These are phyloP conservation scores for Acorus gramineus DNA, from an alignment of 106 monocot species.

Conservation along the genomic window DNA sequence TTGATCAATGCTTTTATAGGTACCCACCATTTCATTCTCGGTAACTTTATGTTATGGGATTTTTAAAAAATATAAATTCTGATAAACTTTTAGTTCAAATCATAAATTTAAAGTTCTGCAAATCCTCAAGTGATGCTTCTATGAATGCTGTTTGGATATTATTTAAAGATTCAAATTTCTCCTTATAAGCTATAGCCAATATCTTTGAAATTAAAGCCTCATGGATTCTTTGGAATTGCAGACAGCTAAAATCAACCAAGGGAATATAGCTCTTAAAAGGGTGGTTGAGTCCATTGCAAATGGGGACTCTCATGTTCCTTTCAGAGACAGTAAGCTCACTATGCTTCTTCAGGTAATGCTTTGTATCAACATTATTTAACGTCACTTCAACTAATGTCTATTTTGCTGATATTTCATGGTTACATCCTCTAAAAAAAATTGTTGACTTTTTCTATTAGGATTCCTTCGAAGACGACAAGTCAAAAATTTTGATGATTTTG, in stretches of 20 bases:
- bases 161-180: too few relatives aligned
- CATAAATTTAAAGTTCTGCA: too few relatives aligned
- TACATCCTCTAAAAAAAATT: not conserved
- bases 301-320: conserved; percentile 96
- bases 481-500: conserved; percentile 94
- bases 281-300: conserved; percentile 97
- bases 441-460: conserved; percentile 31
- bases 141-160: too few relatives aligned
- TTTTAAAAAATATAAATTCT: too few relatives aligned
- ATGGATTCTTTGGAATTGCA: conserved; percentile 9
- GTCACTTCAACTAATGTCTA: too few relatives aligned
- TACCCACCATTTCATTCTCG: too few relatives aligned
- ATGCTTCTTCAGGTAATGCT: conserved; percentile 86
- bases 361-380: not conserved
- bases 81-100: too few relatives aligned
- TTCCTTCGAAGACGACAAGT: conserved; percentile 92
- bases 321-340: conserved; percentile 95
- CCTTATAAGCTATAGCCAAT: too few relatives aligned
- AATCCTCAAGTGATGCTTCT: not conserved
- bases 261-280: conserved; percentile 84
- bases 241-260: conserved; percentile 98
- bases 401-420: too few relatives aligned
- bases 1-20: too few relatives aligned
- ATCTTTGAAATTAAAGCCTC: too few relatives aligned
- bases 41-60: too few relatives aligned